Base-by-base conservation (phyloP, 441 rosid genomes). In the Euphorbia neoarborescens region DNA sequence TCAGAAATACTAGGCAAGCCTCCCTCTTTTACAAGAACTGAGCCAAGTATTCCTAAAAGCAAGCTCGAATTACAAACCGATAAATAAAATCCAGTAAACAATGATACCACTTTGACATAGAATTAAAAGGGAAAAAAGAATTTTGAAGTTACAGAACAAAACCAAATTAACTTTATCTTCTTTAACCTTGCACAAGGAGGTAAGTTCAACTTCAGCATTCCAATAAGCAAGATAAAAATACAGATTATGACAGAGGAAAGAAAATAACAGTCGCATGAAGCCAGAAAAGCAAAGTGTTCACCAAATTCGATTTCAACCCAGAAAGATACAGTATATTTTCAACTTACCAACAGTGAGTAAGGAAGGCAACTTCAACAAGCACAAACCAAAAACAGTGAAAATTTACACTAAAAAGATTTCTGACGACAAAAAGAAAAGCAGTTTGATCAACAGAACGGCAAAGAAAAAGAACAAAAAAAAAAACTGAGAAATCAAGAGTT, bases 21-120 rank as follows among this genome's bases (percentile, higher is more conserved):
- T 62, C 87, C 93, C 74, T 89, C 98, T 79, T 85, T 92, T 11
- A 86, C 96, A 75, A 90, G 87, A 78, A 92, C 86, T 0, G 98
- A 92, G 67, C 98, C 97, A 76, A 85, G 77, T 77, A 94, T 68
- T 57, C 98, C 98, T 94, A 73, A 65, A 65, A 62, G 28, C 50
- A 71, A 0, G 44, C 59, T 22, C 8, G 57, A 66, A 44, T 67
- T 1, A 44, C 50, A 44, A 46, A 68, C 56, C 15, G 51, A 54
- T 24, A 20, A 22, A 8, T 19, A 32, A 28, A 38, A 27, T 50
- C 30, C 32, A 58, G 10, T 30, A 22, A 10, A 14, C 34, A 68
- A 11, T 30, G 30, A 44, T 13, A 65, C 13, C 19, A 42, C 40
- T 25, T 53, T 22, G 71, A 34, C 63, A 30, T 6, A 2, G 11